Base-by-base conservation (phyloP, 805 yeast genomes). In the Saturnispora bothae region DNA sequence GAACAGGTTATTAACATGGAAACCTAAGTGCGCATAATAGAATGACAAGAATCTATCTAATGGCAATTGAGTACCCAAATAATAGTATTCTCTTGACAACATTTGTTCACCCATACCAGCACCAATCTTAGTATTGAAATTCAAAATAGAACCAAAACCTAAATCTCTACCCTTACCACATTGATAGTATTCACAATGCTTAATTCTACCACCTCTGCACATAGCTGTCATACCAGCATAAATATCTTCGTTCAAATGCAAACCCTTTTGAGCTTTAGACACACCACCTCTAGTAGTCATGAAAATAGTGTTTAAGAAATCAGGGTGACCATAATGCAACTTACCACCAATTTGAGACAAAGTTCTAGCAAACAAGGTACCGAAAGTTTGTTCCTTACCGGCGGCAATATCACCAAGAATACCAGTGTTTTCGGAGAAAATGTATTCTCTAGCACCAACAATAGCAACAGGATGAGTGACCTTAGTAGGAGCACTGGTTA, bases 101-200 rank as follows among this genome's bases (percentile, higher is more conserved):
- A 82, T 78, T 59, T 82, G 94, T 61, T 82, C 94, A 59, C 92
- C 92, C 94, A 82, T 82, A 63, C 94, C 94, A 48, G 92, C 88
- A 61, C 94, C 94, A 70, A 82, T 81, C 63, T 82, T 82, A 30
- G 88, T 81, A 17, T 86, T 81, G 70, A 82, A 82, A 61, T 82
- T 82, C 68, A 81, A 68, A 63, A 82, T 81, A 4, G 92, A 80
- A 43, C 86, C 86, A 60, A 82, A 82, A 56, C 94, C 94, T 52
- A 82, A 68, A 70, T 82, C 94, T 68, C 94, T 70, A 57, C 94
- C 94, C 62, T 82, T 82, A 63, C 94, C 94, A 73, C 94, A 82
- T 64, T 82, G 94, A 63, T 76, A 78, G 57, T 81, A 82, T 56
- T 82, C 94, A 66, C 86, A 78, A 57, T 82, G 92, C 64, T 82